These are phyloP conservation scores for Trametes sp. DNA, from an alignment of 1,284 basidiomycete species.

Conservation along the genomic window DNA sequence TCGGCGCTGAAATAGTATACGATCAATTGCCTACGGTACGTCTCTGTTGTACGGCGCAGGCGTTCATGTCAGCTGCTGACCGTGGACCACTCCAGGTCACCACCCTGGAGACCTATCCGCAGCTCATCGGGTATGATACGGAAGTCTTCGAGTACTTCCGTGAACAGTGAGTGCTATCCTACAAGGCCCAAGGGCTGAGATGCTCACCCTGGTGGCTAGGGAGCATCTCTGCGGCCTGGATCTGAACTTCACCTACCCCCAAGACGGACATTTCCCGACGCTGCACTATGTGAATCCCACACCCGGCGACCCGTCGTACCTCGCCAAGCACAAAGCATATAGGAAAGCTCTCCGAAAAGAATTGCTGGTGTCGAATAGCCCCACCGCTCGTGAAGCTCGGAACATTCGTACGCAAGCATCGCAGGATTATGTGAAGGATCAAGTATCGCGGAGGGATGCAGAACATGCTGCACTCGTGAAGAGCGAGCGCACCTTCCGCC, in stretches of 20 bases:
- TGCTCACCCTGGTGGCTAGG: too few relatives aligned
- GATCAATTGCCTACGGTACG: constrained; percentile 61
- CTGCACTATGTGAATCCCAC: too few relatives aligned
- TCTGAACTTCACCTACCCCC: constrained; percentile 72
- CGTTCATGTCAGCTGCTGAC: neutral
- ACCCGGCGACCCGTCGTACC: too few relatives aligned
- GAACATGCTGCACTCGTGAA: constrained; percentile 19
- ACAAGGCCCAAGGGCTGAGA: too few relatives aligned
- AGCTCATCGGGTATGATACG: constrained; percentile 71
- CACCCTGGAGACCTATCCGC: constrained; percentile 68
- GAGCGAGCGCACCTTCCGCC: constrained; percentile 36
- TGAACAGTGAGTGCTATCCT: constrained; percentile 68
- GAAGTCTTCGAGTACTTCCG: constrained; percentile 70
- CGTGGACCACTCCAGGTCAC: constrained; percentile 30
- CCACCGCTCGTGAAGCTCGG: too few relatives aligned
- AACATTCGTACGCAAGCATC: too few relatives aligned
- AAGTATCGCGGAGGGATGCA: neutral
- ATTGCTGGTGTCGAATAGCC: too few relatives aligned
- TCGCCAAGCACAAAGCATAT: too few relatives aligned
- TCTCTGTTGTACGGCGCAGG: neutral
- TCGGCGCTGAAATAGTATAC: constrained; percentile 57
- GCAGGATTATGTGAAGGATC: too few relatives aligned
- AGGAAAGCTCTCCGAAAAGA: too few relatives aligned
- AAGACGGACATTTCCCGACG: constrained; percentile 58
- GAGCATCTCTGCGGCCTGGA: constrained; percentile 56